Evolutionary conservation across 257 asterid species (phyloP).

Genomic region (Fraxinus americana): DNA sequence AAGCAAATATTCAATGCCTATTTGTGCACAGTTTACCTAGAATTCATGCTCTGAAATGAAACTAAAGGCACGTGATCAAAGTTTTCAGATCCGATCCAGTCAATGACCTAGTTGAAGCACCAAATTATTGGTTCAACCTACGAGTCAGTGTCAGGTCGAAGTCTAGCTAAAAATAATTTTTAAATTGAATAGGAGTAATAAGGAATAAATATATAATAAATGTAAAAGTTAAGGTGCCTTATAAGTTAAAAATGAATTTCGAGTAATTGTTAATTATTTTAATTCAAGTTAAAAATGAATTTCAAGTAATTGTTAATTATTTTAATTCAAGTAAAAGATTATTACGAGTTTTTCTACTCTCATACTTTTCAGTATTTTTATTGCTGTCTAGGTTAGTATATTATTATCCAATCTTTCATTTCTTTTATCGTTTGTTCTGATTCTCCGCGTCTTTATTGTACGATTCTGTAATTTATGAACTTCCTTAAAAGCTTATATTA

Average conservation of each 20-base stretch:
- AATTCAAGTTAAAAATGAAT: not conserved
- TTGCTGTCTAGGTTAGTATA: not conserved
- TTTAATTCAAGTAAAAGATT: not conserved
- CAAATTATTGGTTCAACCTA: slow-evolving; percentile 2
- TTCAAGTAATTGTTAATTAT: not conserved
- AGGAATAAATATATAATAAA: not conserved
- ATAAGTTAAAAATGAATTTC: not conserved
- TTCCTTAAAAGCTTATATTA: not conserved
- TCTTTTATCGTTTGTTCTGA: not conserved
- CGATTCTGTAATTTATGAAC: not conserved
- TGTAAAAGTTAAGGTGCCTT: not conserved
- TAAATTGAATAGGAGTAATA: not conserved
- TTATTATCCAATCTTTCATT: not conserved
- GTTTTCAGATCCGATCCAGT: not conserved
- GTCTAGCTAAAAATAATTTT: not conserved
- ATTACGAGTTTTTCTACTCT: not conserved
- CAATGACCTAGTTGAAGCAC: not conserved
- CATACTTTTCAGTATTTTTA: not conserved
- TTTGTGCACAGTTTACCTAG: not conserved
- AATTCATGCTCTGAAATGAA: slow-evolving; percentile 14
- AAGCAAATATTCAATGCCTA: slow-evolving; percentile 1
- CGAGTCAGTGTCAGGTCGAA: not conserved
- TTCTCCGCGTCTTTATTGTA: not conserved
- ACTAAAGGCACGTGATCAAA: not conserved
- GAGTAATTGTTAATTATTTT: not conserved